Conservation (phyloP, 2,329 filamentous ascomycete species). For the Fusarium oxysporum region DNA sequence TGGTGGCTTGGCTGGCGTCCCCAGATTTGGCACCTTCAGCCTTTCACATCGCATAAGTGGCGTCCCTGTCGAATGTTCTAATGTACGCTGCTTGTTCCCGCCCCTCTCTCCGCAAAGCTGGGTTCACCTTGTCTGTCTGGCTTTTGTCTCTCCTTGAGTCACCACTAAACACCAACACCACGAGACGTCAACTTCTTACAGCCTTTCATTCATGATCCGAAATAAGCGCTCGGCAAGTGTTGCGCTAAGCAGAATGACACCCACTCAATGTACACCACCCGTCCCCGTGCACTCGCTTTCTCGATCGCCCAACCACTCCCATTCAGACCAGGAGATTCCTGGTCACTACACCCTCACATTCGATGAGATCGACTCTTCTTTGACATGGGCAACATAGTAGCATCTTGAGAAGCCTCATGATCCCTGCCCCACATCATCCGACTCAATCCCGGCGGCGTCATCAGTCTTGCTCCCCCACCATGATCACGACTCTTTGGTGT, state of each 20-base stretch:
- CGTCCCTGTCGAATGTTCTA: constrained; percentile 36
- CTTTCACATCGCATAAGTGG: constrained; percentile 35
- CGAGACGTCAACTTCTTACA: constrained; percentile 19
- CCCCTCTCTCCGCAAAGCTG: constrained; percentile 31
- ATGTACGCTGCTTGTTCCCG: constrained; percentile 23
- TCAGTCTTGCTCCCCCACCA: constrained; percentile 40
- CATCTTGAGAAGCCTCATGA: constrained; percentile 47
- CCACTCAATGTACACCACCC: constrained; percentile 29
- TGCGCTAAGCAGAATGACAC: constrained; percentile 34
- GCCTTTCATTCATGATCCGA: constrained; percentile 12
- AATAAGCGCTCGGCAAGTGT: constrained; percentile 38
- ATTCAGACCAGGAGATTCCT: constrained; percentile 21
- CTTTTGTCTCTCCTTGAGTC: constrained; percentile 21
- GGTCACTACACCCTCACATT: constrained; percentile 40
- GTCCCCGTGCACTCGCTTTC: constrained; percentile 30
- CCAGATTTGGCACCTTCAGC: constrained; percentile 33
- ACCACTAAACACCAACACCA: constrained; percentile 19
- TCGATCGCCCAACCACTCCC: constrained; percentile 27
- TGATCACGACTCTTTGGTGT: constrained; percentile 20
- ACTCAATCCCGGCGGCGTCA: constrained; percentile 34
- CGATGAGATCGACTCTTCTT: constrained; percentile 42
- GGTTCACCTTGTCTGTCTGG: constrained; percentile 28
- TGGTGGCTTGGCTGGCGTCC: constrained; percentile 40
- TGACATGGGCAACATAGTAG: constrained; percentile 34
- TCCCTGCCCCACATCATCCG: constrained; percentile 48